Conservation (phyloP, 2,329 filamentous ascomycete genomes). For the Fusarium piperis region DNA sequence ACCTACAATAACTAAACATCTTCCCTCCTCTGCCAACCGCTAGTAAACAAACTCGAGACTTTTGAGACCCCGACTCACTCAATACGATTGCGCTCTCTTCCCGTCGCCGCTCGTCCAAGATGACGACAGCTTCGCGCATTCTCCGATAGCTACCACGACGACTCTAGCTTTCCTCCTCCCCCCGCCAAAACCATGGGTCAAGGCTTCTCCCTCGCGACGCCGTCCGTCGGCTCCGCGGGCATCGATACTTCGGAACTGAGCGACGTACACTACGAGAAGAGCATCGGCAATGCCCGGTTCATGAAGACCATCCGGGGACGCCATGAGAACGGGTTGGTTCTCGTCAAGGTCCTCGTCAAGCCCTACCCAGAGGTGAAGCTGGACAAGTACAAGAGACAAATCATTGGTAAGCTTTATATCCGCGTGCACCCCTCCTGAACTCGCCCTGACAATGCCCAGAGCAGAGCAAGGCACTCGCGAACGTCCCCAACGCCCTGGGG, state of each 20-base stretch:
- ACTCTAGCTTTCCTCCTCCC: constrained; percentile 18
- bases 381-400: constrained; percentile 78
- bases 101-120: constrained; percentile 28
- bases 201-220: constrained; percentile 92
- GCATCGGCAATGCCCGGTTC: constrained; percentile 89
- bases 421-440: no score
- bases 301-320: constrained; percentile 96
- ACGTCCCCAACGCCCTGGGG: constrained; percentile 88
- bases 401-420: constrained; percentile 69
- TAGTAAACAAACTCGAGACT: background rate
- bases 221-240: constrained; percentile 89
- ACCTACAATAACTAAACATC: background rate
- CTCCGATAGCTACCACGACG: constrained; percentile 40
- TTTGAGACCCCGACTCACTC: no score
- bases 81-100: background rate
- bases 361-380: constrained; percentile 85
- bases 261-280: constrained; percentile 91
- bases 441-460: constrained; percentile 57
- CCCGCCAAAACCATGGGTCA: constrained; percentile 77
- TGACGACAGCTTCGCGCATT: constrained; percentile 35
- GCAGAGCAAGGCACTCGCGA: constrained; percentile 80
- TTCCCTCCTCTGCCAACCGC: background rate
- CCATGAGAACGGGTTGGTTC: constrained; percentile 88
- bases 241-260: constrained; percentile 94
- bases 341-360: constrained; percentile 96